Percentiles rank a stretch among this genome's conserved stretches.
Evolutionary conservation across 2,329 filamentous ascomycete species (phyloP).

Genomic region (Myotisia sp.): DNA sequence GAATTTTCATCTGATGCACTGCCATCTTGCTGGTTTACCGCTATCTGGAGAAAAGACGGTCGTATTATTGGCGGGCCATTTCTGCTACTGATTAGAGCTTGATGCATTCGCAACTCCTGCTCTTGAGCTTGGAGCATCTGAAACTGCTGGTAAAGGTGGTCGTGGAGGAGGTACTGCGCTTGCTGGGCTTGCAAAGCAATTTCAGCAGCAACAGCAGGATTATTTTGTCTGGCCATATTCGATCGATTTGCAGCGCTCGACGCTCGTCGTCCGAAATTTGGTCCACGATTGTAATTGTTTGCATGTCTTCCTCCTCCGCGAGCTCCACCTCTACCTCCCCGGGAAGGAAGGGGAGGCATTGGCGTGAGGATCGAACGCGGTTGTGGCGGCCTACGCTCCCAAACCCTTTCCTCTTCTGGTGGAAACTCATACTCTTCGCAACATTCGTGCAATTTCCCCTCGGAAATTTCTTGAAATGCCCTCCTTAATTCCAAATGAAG

Average conservation of each 20-base stretch:
- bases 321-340: constrained; percentile 36
- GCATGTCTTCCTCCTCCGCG: constrained; percentile 39
- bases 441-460: constrained; percentile 65
- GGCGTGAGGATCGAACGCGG: constrained; percentile 40
- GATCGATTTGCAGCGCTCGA: constrained; percentile 41
- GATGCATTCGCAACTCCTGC: constrained; percentile 35
- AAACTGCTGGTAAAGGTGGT: constrained; percentile 37
- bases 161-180: constrained; percentile 34
- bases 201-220: constrained; percentile 25
- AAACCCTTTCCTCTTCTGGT: constrained; percentile 54
- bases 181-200: constrained; percentile 16
- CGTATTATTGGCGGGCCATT: constrained; percentile 28
- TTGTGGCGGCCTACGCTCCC: constrained; percentile 43
- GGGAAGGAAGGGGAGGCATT: constrained; percentile 27
- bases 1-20: constrained; percentile 23
- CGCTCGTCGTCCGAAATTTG: constrained; percentile 36
- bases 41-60: constrained; percentile 28
- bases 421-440: constrained; percentile 84
- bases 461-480: constrained; percentile 69
- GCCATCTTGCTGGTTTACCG: constrained; percentile 24
- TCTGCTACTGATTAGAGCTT: constrained; percentile 29
- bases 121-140: constrained; percentile 38
- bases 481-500: constrained; percentile 79
- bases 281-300: constrained; percentile 34
- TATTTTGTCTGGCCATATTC: constrained; percentile 26